Evolutionary conservation across 192 early-diverging fungal species (phyloP), one percentile per base, ranked within the genome.

Genomic region (Podila clonocystis): DNA sequence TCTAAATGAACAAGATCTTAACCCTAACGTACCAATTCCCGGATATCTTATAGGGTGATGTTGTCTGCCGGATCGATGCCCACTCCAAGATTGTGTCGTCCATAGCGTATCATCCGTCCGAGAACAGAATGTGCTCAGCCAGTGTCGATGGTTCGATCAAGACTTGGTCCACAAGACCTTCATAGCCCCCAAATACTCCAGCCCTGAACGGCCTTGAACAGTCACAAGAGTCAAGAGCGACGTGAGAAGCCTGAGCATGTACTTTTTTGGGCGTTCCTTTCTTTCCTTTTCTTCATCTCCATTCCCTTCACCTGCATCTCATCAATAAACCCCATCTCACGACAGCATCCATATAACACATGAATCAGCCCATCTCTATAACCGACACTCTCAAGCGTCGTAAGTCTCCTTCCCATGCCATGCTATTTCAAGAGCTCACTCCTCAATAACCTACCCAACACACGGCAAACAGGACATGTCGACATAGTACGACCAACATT

Each of bases 61-160:
- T 88, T 57, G 71, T 91, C 28, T 48, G 82, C 30, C 48, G 83
- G 24, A 57, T 86, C 0, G 62, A 82, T 4, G 91, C 87, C 4
- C 95, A 95, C 71, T 73, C 77, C 49, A 85, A 85, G 41, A 83
- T 89, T 20, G 89, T 94, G 11, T 91, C 92, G 15, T 85, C 86
- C 13, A 83, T 95, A 4, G 86, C 87, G 11, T 92, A 94, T 83
- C 92, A 96, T 71, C 93, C 92, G 12, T 72, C 72, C 13, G 62
- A 89, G 48, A 70, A 83, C n/a, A 67, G 63, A 41, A 85, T 96
- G 86, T 77, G 94, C 28, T 91, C 92, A 28, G 87, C 86, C 9
- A 90, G 91, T 58, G 85, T 85, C 31, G 94, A 95, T 83, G 91
- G 92, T 7, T 85, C 75, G 38, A 79, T 89, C 63, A 92, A 91